Conservation (phyloP, 352 stramenopile species). For the Pythium coloratum region DNA sequence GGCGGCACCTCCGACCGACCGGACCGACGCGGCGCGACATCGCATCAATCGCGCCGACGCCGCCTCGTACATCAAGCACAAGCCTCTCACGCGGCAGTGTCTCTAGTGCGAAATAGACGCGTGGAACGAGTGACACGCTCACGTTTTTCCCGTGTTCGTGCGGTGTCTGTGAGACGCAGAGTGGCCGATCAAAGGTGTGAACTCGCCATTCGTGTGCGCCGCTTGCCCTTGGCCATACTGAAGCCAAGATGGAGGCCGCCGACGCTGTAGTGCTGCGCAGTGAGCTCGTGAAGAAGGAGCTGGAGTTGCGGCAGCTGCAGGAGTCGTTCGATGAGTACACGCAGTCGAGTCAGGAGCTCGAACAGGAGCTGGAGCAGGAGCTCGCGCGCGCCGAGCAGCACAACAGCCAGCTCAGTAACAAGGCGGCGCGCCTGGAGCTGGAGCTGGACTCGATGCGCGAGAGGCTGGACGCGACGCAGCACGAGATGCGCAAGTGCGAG, state of each 20-base stretch:
- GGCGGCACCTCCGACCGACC: not conserved
- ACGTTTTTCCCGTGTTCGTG: not conserved
- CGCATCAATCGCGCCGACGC: not conserved
- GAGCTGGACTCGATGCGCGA: slow-evolving; percentile 48
- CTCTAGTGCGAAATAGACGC: not conserved
- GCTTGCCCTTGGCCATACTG: not conserved
- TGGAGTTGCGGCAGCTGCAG: slow-evolving; percentile 68
- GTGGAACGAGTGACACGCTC: not conserved
- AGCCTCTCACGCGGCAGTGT: no score
- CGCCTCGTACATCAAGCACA: not conserved
- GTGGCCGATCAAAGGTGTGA: not conserved
- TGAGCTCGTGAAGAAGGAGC: slow-evolving; percentile 52
- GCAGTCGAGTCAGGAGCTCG: slow-evolving; percentile 78
- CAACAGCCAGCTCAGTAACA: slow-evolving; percentile 40
- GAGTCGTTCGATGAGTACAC: slow-evolving; percentile 83
- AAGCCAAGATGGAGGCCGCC: slow-evolving; percentile 15
- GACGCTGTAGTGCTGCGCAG: slow-evolving; percentile 35
- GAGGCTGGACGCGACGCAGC: slow-evolving; percentile 56
- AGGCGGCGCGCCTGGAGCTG: slow-evolving; percentile 51
- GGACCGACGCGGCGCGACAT: not conserved
- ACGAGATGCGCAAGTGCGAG: slow-evolving; percentile 54
- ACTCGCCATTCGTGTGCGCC: not conserved
- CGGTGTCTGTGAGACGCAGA: not conserved
- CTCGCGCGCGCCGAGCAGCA: slow-evolving; percentile 61
- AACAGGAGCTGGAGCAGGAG: slow-evolving; percentile 77